These are phyloP conservation scores for Didymosphaeria variabile DNA, from an alignment of 2,329 filamentous ascomycete genomes.

Conservation along the genomic window DNA sequence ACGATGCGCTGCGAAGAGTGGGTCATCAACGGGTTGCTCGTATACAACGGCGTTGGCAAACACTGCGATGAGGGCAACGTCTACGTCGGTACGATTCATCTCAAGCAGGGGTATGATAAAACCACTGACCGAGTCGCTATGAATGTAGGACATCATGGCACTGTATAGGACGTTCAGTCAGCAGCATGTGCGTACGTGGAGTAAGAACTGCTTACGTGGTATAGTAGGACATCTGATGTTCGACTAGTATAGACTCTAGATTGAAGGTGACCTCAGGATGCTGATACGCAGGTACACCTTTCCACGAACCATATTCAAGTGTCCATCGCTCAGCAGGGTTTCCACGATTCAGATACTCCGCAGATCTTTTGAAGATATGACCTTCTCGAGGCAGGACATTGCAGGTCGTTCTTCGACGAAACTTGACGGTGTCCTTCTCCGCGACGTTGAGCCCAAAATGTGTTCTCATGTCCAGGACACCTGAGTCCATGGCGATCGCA, in stretches of 20 bases:
- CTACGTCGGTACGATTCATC: slow-evolving; percentile 14
- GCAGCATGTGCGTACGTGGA: neutral
- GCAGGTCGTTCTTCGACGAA: slow-evolving; percentile 21
- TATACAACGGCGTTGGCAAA: slow-evolving; percentile 11
- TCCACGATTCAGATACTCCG: neutral
- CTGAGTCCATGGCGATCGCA: slow-evolving; percentile 25
- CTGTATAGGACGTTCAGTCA: neutral
- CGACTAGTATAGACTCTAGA: neutral
- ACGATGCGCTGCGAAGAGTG: slow-evolving; percentile 12
- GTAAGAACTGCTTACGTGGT: neutral
- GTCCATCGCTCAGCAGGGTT: slow-evolving; percentile 1
- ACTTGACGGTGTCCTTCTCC: slow-evolving; percentile 15
- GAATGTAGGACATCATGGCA: slow-evolving; percentile 2
- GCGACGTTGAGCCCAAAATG: slow-evolving; percentile 20
- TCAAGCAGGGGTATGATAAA: slow-evolving; percentile 6
- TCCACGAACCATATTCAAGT: slow-evolving; percentile 3
- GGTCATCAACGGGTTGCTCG: slow-evolving; percentile 15
- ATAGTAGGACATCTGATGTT: slow-evolving; percentile 8
- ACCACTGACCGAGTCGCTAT: neutral
- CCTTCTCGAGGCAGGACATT: slow-evolving; percentile 11
- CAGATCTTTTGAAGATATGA: slow-evolving; percentile 5
- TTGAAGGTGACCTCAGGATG: slow-evolving; percentile 12
- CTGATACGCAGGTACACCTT: slow-evolving; percentile 4
- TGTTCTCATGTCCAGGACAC: slow-evolving; percentile 21
- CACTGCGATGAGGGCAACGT: slow-evolving; percentile 13